Base-by-base conservation (phyloP, 2,329 filamentous ascomycete genomes). In the Teratosphaeria destructans region DNA sequence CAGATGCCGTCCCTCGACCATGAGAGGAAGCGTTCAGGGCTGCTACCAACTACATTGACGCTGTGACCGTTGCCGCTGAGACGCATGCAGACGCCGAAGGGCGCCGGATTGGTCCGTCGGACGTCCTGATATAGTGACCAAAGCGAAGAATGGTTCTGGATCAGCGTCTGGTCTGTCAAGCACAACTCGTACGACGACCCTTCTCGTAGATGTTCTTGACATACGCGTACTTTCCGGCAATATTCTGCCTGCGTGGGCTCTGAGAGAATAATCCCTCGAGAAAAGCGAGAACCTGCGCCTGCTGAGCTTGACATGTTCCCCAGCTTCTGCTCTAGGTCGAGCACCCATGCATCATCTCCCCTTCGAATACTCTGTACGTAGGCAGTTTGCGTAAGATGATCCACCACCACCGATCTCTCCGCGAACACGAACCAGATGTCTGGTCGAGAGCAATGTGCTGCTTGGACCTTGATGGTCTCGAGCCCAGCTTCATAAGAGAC, bases 161-260 rank as follows among this genome's bases (percentile, higher is more conserved):
- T 82, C 39, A 78, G 80, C 11, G 88, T 90, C 71, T 90, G 85
- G 55, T 85, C 85, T 0, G 90, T 95, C 7, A 95, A 81, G 65
- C 90, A 95, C 6, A 95, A 80, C 70, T 95, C 90, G 72, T 95
- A 95, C 0, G 89, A 91, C 63, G 92, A 85, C 14, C 90, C 90
- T 0, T 86, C 85, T 3, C 85, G 82, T 63, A 95, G 88, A 62
- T 83, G 81, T 4, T 83, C 79, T 68, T 93, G 87, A 68, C 89
- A 94, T 43, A 76, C 72, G 26, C 77, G 74, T n/a, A 94, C 86
- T 65, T 87, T 84, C 3, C 76, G 73, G 65, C 85, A 84, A 69
- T 94, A 95, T 3, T 66, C 49, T 34, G 14, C 47, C 27, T 54
- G 37, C 6, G 63, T 47, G 53, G 32, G 39, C 57, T 43, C 19